Evolutionary conservation across 768 basidiomycete species (phyloP).

Genomic region (Panellus pusillus): DNA sequence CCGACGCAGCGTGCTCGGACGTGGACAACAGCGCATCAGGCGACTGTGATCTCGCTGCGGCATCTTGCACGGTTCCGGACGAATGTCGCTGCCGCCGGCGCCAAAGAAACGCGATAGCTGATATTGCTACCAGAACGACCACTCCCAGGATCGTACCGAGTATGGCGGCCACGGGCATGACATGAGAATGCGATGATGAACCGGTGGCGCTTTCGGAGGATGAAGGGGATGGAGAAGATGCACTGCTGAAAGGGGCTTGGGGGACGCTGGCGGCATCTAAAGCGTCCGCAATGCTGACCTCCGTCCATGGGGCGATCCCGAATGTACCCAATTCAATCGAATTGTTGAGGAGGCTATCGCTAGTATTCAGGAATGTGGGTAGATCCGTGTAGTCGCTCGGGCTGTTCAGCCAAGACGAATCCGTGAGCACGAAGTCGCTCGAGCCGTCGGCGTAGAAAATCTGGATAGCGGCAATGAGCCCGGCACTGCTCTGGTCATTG

Average conservation of each 20-base stretch:
- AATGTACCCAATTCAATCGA: not conserved
- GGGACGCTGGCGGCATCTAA: slow-evolving; percentile 3
- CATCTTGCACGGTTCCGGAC: not conserved
- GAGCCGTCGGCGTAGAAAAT: slow-evolving; percentile 4
- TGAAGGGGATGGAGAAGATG: not conserved
- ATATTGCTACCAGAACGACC: not conserved
- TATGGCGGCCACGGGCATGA: not conserved
- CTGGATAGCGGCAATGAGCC: slow-evolving; percentile 5
- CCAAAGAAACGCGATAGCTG: not conserved
- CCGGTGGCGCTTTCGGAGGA: not conserved
- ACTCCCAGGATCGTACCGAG: not conserved
- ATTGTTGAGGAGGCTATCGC: not conserved
- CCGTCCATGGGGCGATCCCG: not conserved
- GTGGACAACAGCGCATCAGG: too few species aligned
- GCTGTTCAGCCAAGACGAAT: slow-evolving; percentile 4
- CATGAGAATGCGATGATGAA: not conserved
- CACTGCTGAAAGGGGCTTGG: not conserved
- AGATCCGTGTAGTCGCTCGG: not conserved
- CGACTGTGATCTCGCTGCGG: too few species aligned
- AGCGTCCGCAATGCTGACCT: not conserved
- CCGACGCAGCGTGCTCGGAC: too few species aligned
- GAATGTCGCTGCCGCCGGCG: not conserved
- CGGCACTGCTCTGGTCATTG: not conserved
- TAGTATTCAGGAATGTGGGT: not conserved
- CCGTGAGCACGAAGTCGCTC: slow-evolving; percentile 5